Evolutionary conservation across 225 moss, liverwort and hornwort genomes (phyloP).

Genomic region (Pseudisothecium myosuroides): DNA sequence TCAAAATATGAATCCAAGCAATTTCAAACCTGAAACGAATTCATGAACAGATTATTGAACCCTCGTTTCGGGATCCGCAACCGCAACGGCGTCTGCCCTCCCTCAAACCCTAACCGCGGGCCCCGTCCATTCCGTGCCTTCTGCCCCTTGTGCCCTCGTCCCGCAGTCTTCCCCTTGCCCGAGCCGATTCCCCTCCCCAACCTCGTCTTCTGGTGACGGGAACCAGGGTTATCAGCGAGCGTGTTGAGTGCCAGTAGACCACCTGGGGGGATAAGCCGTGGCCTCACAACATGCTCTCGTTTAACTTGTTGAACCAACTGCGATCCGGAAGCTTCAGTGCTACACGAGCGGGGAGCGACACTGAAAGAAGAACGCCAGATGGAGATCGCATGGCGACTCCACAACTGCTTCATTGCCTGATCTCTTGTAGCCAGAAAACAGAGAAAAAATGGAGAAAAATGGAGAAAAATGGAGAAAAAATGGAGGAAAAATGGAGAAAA

Average conservation of each 20-base stretch:
- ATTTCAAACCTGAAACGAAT: slow-evolving; percentile 55
- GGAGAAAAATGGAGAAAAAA: neutral
- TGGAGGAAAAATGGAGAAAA: too few relatives aligned
- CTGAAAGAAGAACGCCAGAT: slow-evolving; percentile 2
- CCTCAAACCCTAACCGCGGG: slow-evolving; percentile 91
- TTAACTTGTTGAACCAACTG: slow-evolving; percentile 15
- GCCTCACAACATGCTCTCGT: slow-evolving; percentile 25
- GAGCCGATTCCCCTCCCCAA: slow-evolving; percentile 92
- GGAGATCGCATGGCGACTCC: slow-evolving; percentile 13
- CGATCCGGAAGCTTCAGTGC: slow-evolving; percentile 5
- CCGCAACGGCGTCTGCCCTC: slow-evolving; percentile 94
- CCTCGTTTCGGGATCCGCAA: slow-evolving; percentile 89
- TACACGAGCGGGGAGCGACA: neutral
- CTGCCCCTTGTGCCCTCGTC: slow-evolving; percentile 95
- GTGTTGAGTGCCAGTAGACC: slow-evolving; percentile 80
- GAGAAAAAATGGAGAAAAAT: neutral
- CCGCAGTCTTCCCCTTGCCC: slow-evolving; percentile 95
- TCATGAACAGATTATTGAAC: slow-evolving; percentile 72
- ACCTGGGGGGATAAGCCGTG: slow-evolving; percentile 27
- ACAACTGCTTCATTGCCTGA: slow-evolving; percentile 24
- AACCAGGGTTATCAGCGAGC: slow-evolving; percentile 82
- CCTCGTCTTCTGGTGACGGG: slow-evolving; percentile 81
- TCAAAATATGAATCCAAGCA: neutral
- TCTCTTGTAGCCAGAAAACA: neutral
- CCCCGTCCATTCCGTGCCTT: slow-evolving; percentile 87